These are phyloP conservation scores for Aethionema arabicum DNA, from an alignment of 345 rosid genomes.

Conservation along the genomic window DNA sequence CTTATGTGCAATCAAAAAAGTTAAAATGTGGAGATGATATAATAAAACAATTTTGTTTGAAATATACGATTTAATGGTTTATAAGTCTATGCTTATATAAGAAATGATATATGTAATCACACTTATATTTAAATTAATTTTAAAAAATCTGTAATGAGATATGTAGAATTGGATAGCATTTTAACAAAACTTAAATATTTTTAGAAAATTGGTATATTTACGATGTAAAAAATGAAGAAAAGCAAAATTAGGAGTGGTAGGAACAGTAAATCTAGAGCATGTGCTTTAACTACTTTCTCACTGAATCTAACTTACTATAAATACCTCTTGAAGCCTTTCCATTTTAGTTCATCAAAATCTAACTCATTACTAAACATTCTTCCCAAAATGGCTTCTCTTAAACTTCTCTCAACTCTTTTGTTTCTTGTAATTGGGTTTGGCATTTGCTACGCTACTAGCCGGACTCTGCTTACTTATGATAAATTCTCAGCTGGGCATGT, in stretches of 20 bases:
- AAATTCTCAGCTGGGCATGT: conserved; percentile 13
- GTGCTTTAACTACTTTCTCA: conserved; percentile 22
- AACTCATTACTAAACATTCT: conserved; percentile 7
- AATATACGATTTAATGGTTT: not conserved
- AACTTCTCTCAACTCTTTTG: conserved; percentile 34
- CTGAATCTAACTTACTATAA: conserved; percentile 33
- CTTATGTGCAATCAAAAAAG: not conserved
- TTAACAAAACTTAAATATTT: too few species aligned
- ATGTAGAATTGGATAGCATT: too few species aligned
- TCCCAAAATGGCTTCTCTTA: conserved; percentile 35
- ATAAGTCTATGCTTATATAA: conserved; percentile 2
- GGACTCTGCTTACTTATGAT: conserved; percentile 32
- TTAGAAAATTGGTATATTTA: too few species aligned
- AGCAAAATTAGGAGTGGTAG: conserved; percentile 23
- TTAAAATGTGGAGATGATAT: not conserved
- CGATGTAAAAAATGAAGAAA: too few species aligned
- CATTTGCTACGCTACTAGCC: conserved; percentile 43
- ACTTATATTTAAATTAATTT: too few species aligned
- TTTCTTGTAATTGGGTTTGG: conserved; percentile 36
- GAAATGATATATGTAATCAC: too few species aligned
- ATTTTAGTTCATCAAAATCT: conserved; percentile 29
- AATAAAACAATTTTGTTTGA: conserved; percentile 1
- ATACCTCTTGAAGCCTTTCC: conserved; percentile 25
- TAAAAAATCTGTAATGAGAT: too few species aligned
- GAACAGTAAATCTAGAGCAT: conserved; percentile 32